Evolutionary conservation across 345 rosid species (phyloP).

Genomic region (Clausena lansium): DNA sequence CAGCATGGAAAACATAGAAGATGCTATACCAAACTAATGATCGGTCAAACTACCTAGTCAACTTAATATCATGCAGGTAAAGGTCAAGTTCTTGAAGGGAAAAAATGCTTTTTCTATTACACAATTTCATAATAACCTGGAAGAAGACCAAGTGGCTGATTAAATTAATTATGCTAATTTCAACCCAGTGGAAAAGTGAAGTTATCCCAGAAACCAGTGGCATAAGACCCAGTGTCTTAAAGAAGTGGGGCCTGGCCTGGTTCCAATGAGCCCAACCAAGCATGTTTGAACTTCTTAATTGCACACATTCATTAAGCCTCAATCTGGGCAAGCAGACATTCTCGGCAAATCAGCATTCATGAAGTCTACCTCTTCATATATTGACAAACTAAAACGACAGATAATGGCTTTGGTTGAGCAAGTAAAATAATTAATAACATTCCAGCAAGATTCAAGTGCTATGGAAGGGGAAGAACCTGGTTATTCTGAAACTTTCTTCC

Average conservation of each 20-base stretch:
- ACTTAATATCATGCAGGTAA: background rate
- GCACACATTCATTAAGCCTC: background rate
- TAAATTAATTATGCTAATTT: background rate
- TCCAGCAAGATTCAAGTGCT: conserved; percentile 19
- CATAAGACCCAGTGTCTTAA: background rate
- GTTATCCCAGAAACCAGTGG: background rate
- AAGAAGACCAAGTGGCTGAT: background rate
- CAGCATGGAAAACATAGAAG: background rate
- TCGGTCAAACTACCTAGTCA: background rate
- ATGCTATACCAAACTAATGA: background rate
- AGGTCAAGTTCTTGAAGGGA: background rate
- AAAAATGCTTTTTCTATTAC: background rate
- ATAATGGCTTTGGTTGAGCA: background rate
- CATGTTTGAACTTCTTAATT: background rate
- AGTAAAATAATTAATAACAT: conserved; percentile 14
- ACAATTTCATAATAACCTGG: background rate
- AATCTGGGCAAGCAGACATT: background rate
- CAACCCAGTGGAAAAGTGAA: background rate
- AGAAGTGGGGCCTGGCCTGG: background rate
- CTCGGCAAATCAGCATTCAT: background rate
- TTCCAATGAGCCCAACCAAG: conserved; percentile 2
- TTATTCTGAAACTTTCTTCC: conserved; percentile 80
- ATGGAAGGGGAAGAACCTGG: conserved; percentile 56
- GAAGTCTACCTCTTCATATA: background rate
- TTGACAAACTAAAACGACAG: conserved; percentile 13